Evolutionary conservation across 2,329 filamentous ascomycete genomes (phyloP), one percentile per base, ranked within the genome.

Genomic region (Pseudogymnoascus sp.): DNA sequence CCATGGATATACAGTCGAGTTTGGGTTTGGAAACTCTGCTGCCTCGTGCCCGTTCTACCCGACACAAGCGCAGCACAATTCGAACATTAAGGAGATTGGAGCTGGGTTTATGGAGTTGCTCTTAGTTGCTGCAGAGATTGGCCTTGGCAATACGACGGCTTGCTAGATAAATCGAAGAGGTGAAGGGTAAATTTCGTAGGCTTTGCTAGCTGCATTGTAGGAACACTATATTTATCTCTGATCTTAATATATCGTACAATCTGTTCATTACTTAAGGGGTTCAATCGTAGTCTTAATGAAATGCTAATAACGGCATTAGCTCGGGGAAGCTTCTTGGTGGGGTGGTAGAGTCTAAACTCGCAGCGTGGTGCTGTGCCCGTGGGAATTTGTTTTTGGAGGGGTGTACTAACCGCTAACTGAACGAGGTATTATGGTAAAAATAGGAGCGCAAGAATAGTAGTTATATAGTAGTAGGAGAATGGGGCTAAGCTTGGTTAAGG

Each of bases 61-160:
- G 0, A 76, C 75, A 1, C 68, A 70, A 1, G 67, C 71, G 37
- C 73, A 76, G 70, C 81, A 80, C 67, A 76, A 77, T 64, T 65
- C 70, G 61, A 80, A 76, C 66, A 71, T 82, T 66, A 72, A 75
- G 40, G 78, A 81, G 71, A 77, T 77, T 11, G 74, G 72, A 2
- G 75, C 77, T 4, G 80, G 76, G 0, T 76, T 82, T 68, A 82
- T 82, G 73, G 80, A 83, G 70, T 70, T 81, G 60, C 67, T 75
- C 8, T 67, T 74, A 33, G 71, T 68, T 1, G 67, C 69, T n/a
- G 65, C 64, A 13, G 68, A 69, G 14, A 64, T 68, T 47, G 70
- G 70, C n/a, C 59, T 67, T 62, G 64, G 67, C n/a, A 63, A 65
- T 63, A 50, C 64, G 2, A 38, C 50, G 14, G 31, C 33, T 61